Evolutionary conservation across 352 stramenopile species (phyloP).

Genomic region (Globisporangium apiculatum): DNA sequence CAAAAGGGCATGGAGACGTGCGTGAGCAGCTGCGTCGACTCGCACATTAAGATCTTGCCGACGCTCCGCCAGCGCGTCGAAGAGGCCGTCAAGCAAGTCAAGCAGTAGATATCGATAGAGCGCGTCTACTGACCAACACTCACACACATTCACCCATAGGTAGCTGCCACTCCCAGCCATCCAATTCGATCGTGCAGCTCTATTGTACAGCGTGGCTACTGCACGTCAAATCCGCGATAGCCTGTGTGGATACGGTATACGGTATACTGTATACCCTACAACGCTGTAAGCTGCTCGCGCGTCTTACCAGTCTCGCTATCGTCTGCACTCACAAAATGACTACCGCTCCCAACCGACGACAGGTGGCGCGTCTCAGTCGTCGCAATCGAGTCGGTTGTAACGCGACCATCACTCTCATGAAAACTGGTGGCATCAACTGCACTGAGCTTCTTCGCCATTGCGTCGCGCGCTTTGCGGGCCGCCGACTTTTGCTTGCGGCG

Average conservation of each 20-base stretch:
- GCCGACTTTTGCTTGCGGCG: slow-evolving; percentile 60
- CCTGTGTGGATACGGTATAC: no score
- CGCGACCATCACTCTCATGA: not conserved
- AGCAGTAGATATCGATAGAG: slow-evolving; percentile 21
- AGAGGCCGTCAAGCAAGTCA: slow-evolving; percentile 63
- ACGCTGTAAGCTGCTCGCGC: slow-evolving; percentile 16
- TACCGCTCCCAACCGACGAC: slow-evolving; percentile 31
- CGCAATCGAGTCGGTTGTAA: slow-evolving; percentile 9
- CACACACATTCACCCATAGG: no score
- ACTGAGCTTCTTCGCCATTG: slow-evolving; percentile 11
- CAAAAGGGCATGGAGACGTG: slow-evolving; percentile 79
- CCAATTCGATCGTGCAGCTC: not conserved
- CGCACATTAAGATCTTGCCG: slow-evolving; percentile 70
- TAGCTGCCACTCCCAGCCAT: no score
- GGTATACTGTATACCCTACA: slow-evolving; percentile 8
- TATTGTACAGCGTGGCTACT: not conserved
- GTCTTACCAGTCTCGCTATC: slow-evolving; percentile 4
- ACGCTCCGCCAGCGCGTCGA: slow-evolving; percentile 67
- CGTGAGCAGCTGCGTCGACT: slow-evolving; percentile 57
- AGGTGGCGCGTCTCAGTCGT: slow-evolving; percentile 17
- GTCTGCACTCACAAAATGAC: slow-evolving; percentile 26
- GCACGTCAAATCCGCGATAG: not conserved
- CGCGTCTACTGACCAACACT: no score
- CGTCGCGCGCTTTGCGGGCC: slow-evolving; percentile 24
- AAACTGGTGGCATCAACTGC: not conserved